Evolutionary conservation across 306 rosid genomes (phyloP).

Genomic region (Pyrus bretschneideri): DNA sequence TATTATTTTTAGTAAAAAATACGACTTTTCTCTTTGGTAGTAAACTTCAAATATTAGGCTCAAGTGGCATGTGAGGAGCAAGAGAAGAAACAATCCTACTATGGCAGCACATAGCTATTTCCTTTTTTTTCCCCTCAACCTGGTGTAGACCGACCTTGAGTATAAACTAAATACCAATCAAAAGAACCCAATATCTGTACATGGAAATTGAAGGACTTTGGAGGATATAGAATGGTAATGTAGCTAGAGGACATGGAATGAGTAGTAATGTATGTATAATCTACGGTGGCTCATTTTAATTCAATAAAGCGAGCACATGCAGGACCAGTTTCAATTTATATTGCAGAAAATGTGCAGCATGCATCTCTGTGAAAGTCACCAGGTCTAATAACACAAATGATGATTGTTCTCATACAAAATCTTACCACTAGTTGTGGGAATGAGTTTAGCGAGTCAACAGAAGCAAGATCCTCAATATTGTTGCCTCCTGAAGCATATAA

Average conservation of each 20-base stretch:
- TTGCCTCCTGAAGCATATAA: slow-evolving; percentile 58
- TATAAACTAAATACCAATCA: neutral
- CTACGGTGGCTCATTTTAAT: neutral
- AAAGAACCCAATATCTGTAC: neutral
- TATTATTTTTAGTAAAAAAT: neutral
- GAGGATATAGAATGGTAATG: neutral
- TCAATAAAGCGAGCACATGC: neutral
- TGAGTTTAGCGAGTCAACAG: slow-evolving; percentile 65
- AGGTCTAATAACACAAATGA: slow-evolving; percentile 5
- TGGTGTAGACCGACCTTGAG: neutral
- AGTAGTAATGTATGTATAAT: neutral
- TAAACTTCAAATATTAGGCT: neutral
- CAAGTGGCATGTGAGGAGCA: neutral
- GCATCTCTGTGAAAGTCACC: neutral
- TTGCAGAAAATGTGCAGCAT: neutral
- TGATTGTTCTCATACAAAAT: slow-evolving; percentile 16
- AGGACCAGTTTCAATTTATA: neutral
- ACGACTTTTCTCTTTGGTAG: neutral
- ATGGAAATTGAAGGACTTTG: neutral
- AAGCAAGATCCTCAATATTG: slow-evolving; percentile 57
- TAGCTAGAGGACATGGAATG: neutral
- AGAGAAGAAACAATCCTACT: neutral
- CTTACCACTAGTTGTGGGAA: slow-evolving; percentile 81
- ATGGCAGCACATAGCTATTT: neutral
- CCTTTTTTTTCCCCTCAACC: neutral